Evolutionary conservation across 192 early-diverging fungal species (phyloP), one percentile per base, ranked within the genome.

Genomic region (Entomortierella chlamydospora): DNA sequence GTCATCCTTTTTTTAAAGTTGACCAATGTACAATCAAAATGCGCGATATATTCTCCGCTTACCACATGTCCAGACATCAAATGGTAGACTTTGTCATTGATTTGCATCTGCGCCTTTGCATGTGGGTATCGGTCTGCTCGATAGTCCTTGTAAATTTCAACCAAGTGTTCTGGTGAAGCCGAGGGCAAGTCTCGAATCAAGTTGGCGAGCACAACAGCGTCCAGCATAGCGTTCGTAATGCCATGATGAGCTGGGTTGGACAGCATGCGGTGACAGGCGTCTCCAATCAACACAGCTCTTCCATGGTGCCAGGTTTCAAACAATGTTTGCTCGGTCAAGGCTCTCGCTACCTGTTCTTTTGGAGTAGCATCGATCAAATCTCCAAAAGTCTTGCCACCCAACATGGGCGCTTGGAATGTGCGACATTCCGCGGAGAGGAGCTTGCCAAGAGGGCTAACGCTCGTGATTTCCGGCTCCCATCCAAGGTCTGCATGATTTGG

Each of bases 221-320:
- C 61, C 10, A 42, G 54, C 9, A 72, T 72, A 22, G 61, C 52
- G 12, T 57, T 57, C 3, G 25, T 53, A 2, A 62, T 61, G 0
- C 70, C 70, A 4, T 72, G 70, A 23, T 56, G 56, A 12, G 49
- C 70, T 13, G 61, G 61, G 20, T 64, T 58, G 9, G 70, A 61
- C 20, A 72, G 33, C 61, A 64, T 64, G n/a, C 53, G 59, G 39
- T 72, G 70, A 1, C 70, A 54, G 2, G 51, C 70, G 33, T 72
- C 61, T 0, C 70, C 70, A 28, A 72, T 57, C 23, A 72, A 18
- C 2, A 72, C 54, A 0, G 70, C 64, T 4, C 70, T 42, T 22
- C 70, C 70, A 51, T 72, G 70, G 25, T 72, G 43, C 70, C 70
- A 72, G 0, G 70, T 72, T 23, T 64, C 61, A 23, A 51, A 72